phyloP scores from a whole-genome alignment of 73 alveolate genomes.

The Paramecium tetraurelia region DNA sequence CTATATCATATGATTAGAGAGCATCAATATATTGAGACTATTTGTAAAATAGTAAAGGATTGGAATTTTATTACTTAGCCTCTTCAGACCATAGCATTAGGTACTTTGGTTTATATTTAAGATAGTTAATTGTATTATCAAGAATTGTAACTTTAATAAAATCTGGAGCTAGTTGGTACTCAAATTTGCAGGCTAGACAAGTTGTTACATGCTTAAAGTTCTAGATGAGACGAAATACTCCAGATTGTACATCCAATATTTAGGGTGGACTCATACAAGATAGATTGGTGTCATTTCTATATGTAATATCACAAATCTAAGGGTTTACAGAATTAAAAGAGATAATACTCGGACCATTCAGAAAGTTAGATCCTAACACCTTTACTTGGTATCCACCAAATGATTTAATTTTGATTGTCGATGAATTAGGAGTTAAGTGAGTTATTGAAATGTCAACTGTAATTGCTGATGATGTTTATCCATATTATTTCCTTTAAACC shows the following conservation, averaged over 20 bases:
- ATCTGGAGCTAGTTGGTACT: background rate
- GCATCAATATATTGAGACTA: background rate
- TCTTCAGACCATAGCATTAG: background rate
- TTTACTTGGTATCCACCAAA: background rate
- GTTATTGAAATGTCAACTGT: background rate
- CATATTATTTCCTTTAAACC: background rate
- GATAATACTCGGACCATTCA: background rate
- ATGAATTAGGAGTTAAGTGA: background rate
- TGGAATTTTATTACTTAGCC: background rate
- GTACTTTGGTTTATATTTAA: background rate
- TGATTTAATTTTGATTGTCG: background rate
- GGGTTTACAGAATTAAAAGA: background rate
- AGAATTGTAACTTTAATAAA: background rate
- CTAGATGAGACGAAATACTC: background rate
- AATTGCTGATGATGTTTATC: background rate
- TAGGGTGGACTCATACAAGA: background rate
- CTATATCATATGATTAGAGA: background rate
- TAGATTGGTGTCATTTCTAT: background rate
- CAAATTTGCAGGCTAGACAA: background rate
- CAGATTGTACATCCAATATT: background rate
- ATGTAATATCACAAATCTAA: background rate
- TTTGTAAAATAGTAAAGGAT: background rate
- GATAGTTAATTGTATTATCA: background rate
- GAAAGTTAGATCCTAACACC: background rate
- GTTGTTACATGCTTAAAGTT: background rate